Percentiles rank a stretch among this genome's conserved stretches.
These are phyloP conservation scores for Hypoxylon sp. DNA, from an alignment of 2,329 filamentous ascomycete species.

Conservation along the genomic window DNA sequence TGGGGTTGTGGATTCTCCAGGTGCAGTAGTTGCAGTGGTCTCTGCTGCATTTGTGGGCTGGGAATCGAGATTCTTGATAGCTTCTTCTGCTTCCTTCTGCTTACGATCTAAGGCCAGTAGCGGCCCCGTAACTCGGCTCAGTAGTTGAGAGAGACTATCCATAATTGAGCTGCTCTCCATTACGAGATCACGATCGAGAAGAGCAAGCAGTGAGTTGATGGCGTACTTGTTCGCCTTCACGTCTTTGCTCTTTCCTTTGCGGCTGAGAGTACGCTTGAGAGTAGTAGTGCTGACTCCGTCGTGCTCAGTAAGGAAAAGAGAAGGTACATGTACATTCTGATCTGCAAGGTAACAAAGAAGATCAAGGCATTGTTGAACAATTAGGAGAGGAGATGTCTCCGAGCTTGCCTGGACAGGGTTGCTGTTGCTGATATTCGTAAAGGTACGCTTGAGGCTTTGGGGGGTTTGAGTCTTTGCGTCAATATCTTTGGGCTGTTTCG, in stretches of 20 bases:
- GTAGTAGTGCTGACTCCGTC: slow-evolving; percentile 80
- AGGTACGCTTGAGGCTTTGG: slow-evolving; percentile 81
- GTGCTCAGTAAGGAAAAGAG: slow-evolving; percentile 95
- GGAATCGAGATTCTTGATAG: slow-evolving; percentile 57
- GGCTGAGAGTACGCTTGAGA: slow-evolving; percentile 81
- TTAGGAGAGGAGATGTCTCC: slow-evolving; percentile 92
- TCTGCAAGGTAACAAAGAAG: slow-evolving; percentile 86
- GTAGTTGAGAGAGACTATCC: slow-evolving; percentile 89
- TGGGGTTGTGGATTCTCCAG: slow-evolving; percentile 35
- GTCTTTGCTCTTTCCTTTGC: slow-evolving; percentile 92
- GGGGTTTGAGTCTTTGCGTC: slow-evolving; percentile 81
- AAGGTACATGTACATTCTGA: slow-evolving; percentile 88
- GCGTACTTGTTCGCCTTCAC: slow-evolving; percentile 88
- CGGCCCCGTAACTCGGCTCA: slow-evolving; percentile 90
- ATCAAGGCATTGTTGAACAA: slow-evolving; percentile 94
- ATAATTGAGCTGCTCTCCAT: slow-evolving; percentile 98
- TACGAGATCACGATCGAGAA: slow-evolving; percentile 93
- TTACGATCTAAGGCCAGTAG: slow-evolving; percentile 84
- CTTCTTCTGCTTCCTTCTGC: slow-evolving; percentile 62
- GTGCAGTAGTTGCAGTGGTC: slow-evolving; percentile 31
- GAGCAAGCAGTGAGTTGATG: slow-evolving; percentile 87
- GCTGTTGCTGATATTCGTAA: slow-evolving; percentile 70
- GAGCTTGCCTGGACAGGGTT: slow-evolving; percentile 73
- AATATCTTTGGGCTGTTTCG: slow-evolving; percentile 82
- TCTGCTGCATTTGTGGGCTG: slow-evolving; percentile 49